Base-by-base conservation (phyloP, 2,329 filamentous ascomycete species). In the Penicillium sumatraense region DNA sequence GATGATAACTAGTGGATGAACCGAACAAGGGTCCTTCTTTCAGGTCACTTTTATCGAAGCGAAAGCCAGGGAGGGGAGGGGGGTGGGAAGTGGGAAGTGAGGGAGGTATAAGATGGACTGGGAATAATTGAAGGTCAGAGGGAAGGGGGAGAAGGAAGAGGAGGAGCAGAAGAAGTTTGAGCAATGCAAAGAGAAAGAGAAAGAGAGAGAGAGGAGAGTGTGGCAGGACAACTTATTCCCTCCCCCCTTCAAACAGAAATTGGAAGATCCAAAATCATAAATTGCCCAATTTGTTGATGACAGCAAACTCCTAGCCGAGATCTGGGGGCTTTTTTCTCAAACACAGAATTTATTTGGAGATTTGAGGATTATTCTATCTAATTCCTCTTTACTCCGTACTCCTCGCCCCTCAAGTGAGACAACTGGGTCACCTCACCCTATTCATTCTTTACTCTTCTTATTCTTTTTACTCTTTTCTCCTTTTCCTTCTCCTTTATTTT, bases 331-430 rank as follows among this genome's bases (percentile, higher is more conserved):
- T n/a, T 24, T 4, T 3, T 24, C 4, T 16, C 41, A 27, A 44
- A 21, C 23, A 16, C 23, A 27, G 13, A 27, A 27, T 16, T 45
- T 24, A 42, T 42, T 3, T 27, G 5, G 41, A 29, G 41, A n/a
- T 18, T 29, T 27, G 8, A 18, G 24, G 23, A 11, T 45, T 35
- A 21, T 42, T 51, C 42, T 49, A 59, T 54, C 36, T 59, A 46
- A 56, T 59, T 56, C 53, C 36, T 33, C 49, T 41, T 27, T 33
- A 35, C 26, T n/a, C n/a, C n/a, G n/a, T n/a, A 40, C 29, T 14
- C 31, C 16, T 35, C 11, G 16, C 36, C 38, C 38, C 33, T 52
- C 26, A 53, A 31, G 56, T 62, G 59, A 62, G 59, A 62, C 59
- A 62, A 41, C 44, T 52, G 49, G 21, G 47, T 46, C 56, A 53